Evolutionary conservation across 108 stramenopile genomes (phyloP).

Genomic region (Seminavis robusta): DNA sequence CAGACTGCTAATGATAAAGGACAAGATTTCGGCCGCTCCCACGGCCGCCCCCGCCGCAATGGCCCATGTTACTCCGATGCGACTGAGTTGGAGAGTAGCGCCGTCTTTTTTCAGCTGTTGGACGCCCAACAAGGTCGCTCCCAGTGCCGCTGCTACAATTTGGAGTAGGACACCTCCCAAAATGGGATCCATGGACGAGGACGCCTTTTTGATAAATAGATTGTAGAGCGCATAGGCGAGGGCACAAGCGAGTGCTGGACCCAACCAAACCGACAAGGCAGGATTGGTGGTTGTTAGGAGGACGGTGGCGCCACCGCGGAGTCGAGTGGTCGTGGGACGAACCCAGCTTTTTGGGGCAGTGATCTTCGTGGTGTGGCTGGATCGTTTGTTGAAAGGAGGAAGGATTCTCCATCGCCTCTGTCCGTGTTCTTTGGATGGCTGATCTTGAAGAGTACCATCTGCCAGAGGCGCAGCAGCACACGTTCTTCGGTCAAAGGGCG

Average conservation of each 20-base stretch:
- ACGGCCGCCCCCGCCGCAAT: slow-evolving; percentile 41
- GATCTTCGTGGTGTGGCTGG: too few relatives aligned
- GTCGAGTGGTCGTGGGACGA: too few relatives aligned
- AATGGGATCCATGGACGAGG: slow-evolving; percentile 53
- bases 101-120: neutral
- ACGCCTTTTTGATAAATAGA: slow-evolving; percentile 75
- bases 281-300: too few relatives aligned
- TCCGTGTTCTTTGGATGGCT: too few relatives aligned
- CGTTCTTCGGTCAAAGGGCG: too few relatives aligned
- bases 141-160: slow-evolving; percentile 63
- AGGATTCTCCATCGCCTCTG: too few relatives aligned
- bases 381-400: too few relatives aligned
- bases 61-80: slow-evolving; percentile 34
- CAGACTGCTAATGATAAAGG: slow-evolving; percentile 52
- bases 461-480: too few relatives aligned
- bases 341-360: too few relatives aligned
- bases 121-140: slow-evolving; percentile 26
- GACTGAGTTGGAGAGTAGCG: slow-evolving; percentile 12
- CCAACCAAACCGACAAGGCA: slow-evolving; percentile 48
- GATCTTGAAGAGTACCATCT: too few relatives aligned
- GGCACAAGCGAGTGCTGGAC: slow-evolving; percentile 63
- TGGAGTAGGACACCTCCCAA: slow-evolving; percentile 73
- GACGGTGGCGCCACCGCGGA: too few relatives aligned
- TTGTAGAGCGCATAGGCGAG: slow-evolving; percentile 70
- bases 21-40: slow-evolving; percentile 63